Percentiles rank a stretch among this genome's conserved stretches.
phyloP scores from a whole-genome alignment of 306 rosid species.

The Trifolium dubium region DNA sequence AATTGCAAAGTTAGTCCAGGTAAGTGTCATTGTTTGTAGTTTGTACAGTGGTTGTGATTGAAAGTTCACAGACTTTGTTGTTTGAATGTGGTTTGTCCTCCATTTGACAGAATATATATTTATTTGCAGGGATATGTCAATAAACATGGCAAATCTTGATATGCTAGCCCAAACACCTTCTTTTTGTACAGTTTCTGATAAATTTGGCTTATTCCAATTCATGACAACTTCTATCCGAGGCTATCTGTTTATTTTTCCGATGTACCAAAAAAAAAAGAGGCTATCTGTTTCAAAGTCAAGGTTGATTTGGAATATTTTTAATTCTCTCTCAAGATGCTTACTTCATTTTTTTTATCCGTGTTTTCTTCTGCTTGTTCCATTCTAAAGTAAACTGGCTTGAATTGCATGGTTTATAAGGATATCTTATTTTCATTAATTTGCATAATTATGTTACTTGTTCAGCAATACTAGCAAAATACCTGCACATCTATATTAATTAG shows the following conservation, averaged over 20 bases:
- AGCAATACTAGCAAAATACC: neutral
- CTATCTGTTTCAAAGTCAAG: conserved; percentile 46
- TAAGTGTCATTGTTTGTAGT: conserved; percentile 50
- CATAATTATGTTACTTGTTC: conserved; percentile 4
- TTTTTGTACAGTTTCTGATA: conserved; percentile 60
- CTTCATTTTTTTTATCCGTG: conserved; percentile 26
- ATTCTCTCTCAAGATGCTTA: conserved; percentile 40
- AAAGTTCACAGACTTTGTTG: conserved; percentile 24
- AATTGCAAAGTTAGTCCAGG: conserved; percentile 85
- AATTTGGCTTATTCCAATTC: conserved; percentile 48
- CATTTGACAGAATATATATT: conserved; percentile 52
- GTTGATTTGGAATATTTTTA: conserved; percentile 41
- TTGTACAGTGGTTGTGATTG: conserved; percentile 34
- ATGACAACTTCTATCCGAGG: conserved; percentile 47
- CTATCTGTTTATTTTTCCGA: conserved; percentile 35
- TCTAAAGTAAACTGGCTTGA: conserved; percentile 34
- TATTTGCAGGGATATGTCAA: conserved; percentile 88
- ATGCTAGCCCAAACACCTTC: conserved; percentile 46
- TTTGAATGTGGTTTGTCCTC: conserved; percentile 35
- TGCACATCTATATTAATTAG: no score
- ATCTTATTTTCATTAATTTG: conserved; percentile 29
- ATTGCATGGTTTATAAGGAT: conserved; percentile 42
- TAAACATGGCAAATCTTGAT: conserved; percentile 84
- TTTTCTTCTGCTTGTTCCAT: conserved; percentile 40
- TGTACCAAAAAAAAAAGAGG: conserved; percentile 11